A percentile compares a stretch with the other conserved stretches of the same genome.
Conservation (phyloP, 2,329 filamentous ascomycete species). For the Coniochaeta sp. region DNA sequence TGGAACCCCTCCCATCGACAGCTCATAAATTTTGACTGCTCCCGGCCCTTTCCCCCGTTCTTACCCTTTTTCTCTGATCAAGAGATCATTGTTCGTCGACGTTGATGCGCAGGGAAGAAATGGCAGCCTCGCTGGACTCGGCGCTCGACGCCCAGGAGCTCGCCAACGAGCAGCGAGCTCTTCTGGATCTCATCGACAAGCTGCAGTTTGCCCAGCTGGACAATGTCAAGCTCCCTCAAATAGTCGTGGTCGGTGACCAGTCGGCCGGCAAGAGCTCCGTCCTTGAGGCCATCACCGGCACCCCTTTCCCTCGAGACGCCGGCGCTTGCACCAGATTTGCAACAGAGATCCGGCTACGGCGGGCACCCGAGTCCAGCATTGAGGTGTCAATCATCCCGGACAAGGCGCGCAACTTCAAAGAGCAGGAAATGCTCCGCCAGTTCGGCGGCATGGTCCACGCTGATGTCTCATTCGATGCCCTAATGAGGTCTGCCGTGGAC, state of each 20-base stretch:
- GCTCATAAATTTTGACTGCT: no score
- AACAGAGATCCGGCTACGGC: conserved; percentile 50
- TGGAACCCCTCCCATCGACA: no score
- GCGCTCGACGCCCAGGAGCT: conserved; percentile 42
- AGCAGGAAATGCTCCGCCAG: conserved; percentile 38
- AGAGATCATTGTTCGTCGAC: not conserved
- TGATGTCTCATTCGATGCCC: conserved; percentile 37
- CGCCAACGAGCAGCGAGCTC: conserved; percentile 45
- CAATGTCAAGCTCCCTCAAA: conserved; percentile 33
- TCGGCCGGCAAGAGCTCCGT: conserved; percentile 59
- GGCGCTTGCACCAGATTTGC: conserved; percentile 56
- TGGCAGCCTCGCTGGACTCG: conserved; percentile 34
- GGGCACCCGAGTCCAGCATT: conserved; percentile 34
- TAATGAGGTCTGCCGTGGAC: conserved; percentile 43
- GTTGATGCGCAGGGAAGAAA: conserved; percentile 3
- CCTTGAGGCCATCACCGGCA: conserved; percentile 55
- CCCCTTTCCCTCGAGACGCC: conserved; percentile 52
- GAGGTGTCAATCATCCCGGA: conserved; percentile 51
- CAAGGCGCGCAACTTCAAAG: conserved; percentile 34
- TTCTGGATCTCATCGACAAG: conserved; percentile 47
- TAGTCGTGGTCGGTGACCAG: conserved; percentile 59
- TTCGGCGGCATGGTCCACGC: conserved; percentile 39
- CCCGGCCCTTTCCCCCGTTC: no score
- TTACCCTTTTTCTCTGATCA: not conserved
- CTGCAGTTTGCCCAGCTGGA: conserved; percentile 25